phyloP scores from a whole-genome alignment of 2,329 filamentous ascomycete species.

The Myriangium duriaei region DNA sequence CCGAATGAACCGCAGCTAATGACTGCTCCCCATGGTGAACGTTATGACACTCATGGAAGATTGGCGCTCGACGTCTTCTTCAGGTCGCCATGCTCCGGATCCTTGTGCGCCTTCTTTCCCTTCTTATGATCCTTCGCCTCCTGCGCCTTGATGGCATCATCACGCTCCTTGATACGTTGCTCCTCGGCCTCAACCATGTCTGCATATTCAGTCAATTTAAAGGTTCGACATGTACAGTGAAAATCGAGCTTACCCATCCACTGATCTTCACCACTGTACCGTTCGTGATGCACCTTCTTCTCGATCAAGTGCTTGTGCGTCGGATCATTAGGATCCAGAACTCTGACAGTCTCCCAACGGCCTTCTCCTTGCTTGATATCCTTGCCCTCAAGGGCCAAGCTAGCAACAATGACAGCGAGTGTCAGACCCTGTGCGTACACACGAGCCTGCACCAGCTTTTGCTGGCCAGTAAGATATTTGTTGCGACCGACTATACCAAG shows the following conservation, averaged over 20 bases:
- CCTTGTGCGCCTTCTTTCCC: constrained; percentile 47
- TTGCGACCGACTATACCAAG: constrained; percentile 67
- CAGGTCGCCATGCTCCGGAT: not conserved
- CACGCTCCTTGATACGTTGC: constrained; percentile 42
- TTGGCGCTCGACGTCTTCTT: too few relatives aligned
- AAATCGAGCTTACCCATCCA: constrained; percentile 59
- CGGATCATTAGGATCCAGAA: constrained; percentile 69
- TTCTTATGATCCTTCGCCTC: constrained; percentile 47
- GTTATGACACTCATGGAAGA: too few relatives aligned
- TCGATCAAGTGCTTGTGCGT: constrained; percentile 73
- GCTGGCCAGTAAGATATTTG: constrained; percentile 57
- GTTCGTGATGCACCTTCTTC: constrained; percentile 77
- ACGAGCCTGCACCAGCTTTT: constrained; percentile 90
- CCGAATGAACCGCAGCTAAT: too few relatives aligned
- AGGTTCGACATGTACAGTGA: not conserved
- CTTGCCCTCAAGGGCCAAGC: constrained; percentile 66
- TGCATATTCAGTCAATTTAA: constrained; percentile 21
- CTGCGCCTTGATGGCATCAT: constrained; percentile 23
- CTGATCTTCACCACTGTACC: constrained; percentile 78
- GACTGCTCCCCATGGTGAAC: too few relatives aligned
- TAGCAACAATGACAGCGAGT: constrained; percentile 68
- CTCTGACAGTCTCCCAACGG: constrained; percentile 73
- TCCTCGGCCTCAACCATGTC: constrained; percentile 79
- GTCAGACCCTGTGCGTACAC: constrained; percentile 88
- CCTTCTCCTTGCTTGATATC: constrained; percentile 67